Base-by-base conservation (phyloP, 257 asterid genomes). In the Cruciata laevipes region DNA sequence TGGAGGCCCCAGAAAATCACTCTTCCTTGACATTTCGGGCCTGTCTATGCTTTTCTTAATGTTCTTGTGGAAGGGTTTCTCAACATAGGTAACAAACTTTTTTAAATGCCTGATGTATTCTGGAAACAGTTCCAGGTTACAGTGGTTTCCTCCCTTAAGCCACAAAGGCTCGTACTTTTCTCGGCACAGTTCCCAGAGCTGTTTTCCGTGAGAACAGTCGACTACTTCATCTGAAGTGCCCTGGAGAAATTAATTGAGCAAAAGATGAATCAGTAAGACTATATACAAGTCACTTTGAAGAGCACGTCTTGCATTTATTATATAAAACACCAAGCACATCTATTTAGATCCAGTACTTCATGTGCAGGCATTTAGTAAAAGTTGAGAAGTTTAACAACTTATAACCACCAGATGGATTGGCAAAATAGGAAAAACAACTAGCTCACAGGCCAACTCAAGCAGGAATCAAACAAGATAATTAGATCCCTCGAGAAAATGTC, bases 211-310 rank as follows among this genome's bases (percentile, higher is more conserved):
- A 30, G 91, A 85, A 68, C 81, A 83, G 76, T 83, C 78, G 61
- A 85, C 91, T 7, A 83, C 91, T 71, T 85, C 91, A 74, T 83
- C 91, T 12, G 81, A 74, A 56, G 91, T 85, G 11, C 89, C 91
- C 87, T 85, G 80, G 76, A 75, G 49, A 72, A 61, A 30, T 38
- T 33, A 63, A 58, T 63, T 61, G 47, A n/a, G 64, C 20, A 32
- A 23, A 61, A 64, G 38, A 47, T 47, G 66, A 53, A 52, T 66
- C 69, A 66, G 24, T 5, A 18, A 47, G 27, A 63, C 52, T n/a
- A 35, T 10, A 63, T 63, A 14, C 53, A 38, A 37, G 1, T 38
- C 24, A 12, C 35, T 20, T 44, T 10, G 55, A 20, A 40, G 11
- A n/a, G 49, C 27, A 40, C 0, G 3, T 59, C 31, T 59, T 59